These are phyloP conservation scores for Hibiscus trionum DNA, from an alignment of 345 rosid genomes.

Conservation along the genomic window DNA sequence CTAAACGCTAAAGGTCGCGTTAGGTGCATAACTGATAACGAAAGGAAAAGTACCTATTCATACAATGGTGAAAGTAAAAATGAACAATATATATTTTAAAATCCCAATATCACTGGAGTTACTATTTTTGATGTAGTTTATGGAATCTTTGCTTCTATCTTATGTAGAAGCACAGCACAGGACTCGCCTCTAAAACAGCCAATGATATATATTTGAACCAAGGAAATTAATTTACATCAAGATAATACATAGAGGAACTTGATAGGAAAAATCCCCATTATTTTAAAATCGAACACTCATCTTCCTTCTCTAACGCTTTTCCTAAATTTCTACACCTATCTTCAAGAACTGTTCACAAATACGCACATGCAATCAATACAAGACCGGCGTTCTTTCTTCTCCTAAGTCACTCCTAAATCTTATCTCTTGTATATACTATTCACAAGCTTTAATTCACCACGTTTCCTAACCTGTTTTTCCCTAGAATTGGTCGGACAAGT, in stretches of 20 bases:
- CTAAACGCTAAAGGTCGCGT: slow-evolving; percentile 12
- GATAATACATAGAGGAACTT: neutral
- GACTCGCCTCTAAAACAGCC: neutral
- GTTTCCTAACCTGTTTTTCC: neutral
- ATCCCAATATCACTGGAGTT: neutral
- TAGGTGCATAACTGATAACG: no score
- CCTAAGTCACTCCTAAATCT: neutral
- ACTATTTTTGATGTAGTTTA: neutral
- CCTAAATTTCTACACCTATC: neutral
- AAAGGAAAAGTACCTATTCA: slow-evolving; percentile 25
- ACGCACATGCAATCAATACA: neutral
- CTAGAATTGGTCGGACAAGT: neutral
- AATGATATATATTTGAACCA: neutral
- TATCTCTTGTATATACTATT: neutral
- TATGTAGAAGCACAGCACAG: neutral
- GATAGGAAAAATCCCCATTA: neutral
- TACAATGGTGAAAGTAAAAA: slow-evolving; percentile 91
- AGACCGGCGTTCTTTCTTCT: neutral
- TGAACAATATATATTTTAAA: slow-evolving; percentile 34
- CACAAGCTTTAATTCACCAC: neutral
- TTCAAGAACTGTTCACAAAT: neutral
- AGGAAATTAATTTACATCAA: neutral
- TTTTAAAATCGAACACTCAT: neutral
- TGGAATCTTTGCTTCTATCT: neutral
- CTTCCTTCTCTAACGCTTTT: neutral